These are phyloP conservation scores for Neophaeococcomyces aloes DNA, from an alignment of 2,329 filamentous ascomycete species.

Conservation along the genomic window DNA sequence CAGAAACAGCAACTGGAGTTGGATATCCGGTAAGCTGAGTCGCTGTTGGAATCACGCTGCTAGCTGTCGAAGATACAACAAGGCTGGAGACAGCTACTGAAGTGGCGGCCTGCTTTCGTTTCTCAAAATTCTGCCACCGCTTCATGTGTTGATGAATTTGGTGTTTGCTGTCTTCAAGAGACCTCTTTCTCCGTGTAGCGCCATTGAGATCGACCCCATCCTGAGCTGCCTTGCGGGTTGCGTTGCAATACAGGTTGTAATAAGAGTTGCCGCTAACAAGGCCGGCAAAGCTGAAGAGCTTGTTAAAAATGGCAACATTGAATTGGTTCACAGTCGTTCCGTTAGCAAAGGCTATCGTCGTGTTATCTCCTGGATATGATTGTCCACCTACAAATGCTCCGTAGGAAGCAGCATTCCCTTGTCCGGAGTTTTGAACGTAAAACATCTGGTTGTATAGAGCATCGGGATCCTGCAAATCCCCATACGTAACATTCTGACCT, in stretches of 20 bases:
- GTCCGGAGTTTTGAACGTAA: constrained; percentile 10
- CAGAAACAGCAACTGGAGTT: constrained; percentile 26
- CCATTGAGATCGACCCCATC: background rate
- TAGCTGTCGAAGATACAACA: constrained; percentile 22
- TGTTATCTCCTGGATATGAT: constrained; percentile 20
- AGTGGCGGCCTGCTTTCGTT: constrained; percentile 8
- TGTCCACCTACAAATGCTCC: constrained; percentile 11
- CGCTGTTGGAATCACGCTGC: constrained; percentile 1
- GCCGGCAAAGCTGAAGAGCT: background rate
- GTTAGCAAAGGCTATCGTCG: constrained; percentile 23
- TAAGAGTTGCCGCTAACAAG: constrained; percentile 7
- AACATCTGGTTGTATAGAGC: constrained; percentile 25
- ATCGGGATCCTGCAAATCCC: constrained; percentile 20
- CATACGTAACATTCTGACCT: constrained; percentile 2
- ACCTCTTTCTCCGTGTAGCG: background rate
- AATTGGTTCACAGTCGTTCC: constrained; percentile 20
- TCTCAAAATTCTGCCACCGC: background rate
- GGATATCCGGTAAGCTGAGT: constrained; percentile 25
- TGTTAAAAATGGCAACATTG: constrained; percentile 16
- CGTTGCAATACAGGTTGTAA: constrained; percentile 10
- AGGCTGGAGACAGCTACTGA: constrained; percentile 16
- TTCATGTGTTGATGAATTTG: background rate
- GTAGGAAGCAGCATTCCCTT: background rate
- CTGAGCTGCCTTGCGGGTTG: constrained; percentile 10
- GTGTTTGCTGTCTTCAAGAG: background rate